Evolutionary conservation across 1,139 yeast species (phyloP), one percentile per base, ranked within the genome.

Genomic region (Blastobotrys indianensis): DNA sequence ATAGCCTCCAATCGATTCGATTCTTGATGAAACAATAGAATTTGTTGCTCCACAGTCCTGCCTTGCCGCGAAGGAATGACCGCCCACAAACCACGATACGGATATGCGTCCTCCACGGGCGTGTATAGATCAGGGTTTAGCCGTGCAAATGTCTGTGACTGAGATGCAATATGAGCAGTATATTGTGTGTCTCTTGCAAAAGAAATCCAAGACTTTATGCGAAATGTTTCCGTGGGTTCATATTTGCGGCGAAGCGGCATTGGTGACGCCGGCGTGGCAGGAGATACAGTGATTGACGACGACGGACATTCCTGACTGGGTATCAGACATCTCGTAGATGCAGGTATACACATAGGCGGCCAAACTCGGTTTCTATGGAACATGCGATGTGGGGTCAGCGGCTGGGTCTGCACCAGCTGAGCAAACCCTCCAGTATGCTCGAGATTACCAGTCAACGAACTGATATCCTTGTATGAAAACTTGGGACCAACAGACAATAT

Each of bases 1-100:
- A 63, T 51, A 2, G 60, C 65, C 42, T 62, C 62, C 6, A 62
- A 47, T 13, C 59, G 46, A 12, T 46, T 43, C 2, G 49, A 42
- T 4, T 57, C 55, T 45, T 60, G 64, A 33, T 51, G 57, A 33
- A 58, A 47, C 10, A 62, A 46, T n/a, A 48, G 12, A 12, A 41
- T 12, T 2, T 54, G 20, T 32, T 60, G 54, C 44, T 59, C 59
- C 35, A 51, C 56, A 31, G 11, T 15, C 23, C 36, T 16, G 12
- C 32, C 41, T 39, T 45, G 38, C 32, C 10, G 47, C 7, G 25
- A 20, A 20, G 25, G 25, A 20, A 20, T 20, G 25, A 20, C 25
- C 6, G 25, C 25, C 45, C 45, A 42, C 32, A 40, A 33, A 16
- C 54, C 55, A n/a, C 47, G 46, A 23, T 48, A 54, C 8, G 55